Conservation (phyloP, 75 land plant genomes). For the Adiantum capillusveneris region DNA sequence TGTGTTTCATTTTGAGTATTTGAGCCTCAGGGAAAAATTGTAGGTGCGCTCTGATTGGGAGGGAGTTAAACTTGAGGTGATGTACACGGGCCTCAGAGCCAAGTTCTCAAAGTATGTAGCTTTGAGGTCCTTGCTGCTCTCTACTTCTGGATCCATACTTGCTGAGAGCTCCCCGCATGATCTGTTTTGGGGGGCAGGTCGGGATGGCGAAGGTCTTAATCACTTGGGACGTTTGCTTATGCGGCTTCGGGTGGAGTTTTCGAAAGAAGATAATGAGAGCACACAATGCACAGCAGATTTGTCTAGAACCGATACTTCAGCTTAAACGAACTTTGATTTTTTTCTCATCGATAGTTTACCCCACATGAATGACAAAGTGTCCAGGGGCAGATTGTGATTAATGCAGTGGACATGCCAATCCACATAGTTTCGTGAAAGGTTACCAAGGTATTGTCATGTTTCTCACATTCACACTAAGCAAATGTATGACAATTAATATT, state of each 20-base stretch:
- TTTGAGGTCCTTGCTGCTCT: constrained; percentile 52
- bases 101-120: constrained; percentile 74
- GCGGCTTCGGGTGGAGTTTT: constrained; percentile 70
- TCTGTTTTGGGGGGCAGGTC: constrained; percentile 96
- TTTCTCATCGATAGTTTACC: too few relatives aligned
- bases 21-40: not conserved
- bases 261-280: constrained; percentile 48
- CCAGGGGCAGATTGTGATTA: too few relatives aligned
- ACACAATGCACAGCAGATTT: too few relatives aligned
- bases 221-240: constrained; percentile 84
- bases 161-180: constrained; percentile 94
- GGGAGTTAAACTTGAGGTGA: constrained; percentile 53
- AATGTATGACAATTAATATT: too few relatives aligned
- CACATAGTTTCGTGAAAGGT: too few relatives aligned
- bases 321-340: too few relatives aligned
- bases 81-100: constrained; percentile 71
- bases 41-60: constrained; percentile 91
- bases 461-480: too few relatives aligned
- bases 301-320: too few relatives aligned
- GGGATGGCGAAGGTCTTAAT: constrained; percentile 84
- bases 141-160: constrained; percentile 79
- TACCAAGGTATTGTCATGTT: too few relatives aligned
- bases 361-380: too few relatives aligned
- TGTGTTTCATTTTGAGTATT: not conserved
- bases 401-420: too few relatives aligned